A percentile compares a stretch with the other conserved stretches of the same genome.
phyloP scores from a whole-genome alignment of 2,329 filamentous ascomycete genomes.

The Claviceps arundinis region DNA sequence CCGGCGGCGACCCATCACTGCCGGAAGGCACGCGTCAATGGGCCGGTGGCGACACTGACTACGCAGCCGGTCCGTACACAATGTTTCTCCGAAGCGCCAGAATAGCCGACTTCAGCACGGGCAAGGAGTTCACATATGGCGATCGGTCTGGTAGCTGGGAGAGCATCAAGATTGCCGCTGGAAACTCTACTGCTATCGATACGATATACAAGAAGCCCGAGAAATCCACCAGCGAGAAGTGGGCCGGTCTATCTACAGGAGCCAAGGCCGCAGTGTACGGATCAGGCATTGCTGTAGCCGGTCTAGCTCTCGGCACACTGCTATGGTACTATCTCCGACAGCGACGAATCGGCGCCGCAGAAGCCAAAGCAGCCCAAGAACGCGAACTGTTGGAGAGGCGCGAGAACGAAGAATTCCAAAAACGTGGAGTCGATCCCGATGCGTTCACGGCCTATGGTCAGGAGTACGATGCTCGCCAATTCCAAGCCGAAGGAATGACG shows the following conservation, averaged over 20 bases:
- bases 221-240: conserved; percentile 38
- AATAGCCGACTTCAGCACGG: conserved; percentile 45
- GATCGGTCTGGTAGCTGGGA: conserved; percentile 48
- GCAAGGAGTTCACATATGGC: conserved; percentile 51
- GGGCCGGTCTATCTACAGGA: conserved; percentile 33
- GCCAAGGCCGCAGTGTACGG: conserved; percentile 42
- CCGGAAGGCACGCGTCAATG: conserved; percentile 48
- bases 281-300: conserved; percentile 28
- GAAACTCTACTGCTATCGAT: conserved; percentile 42
- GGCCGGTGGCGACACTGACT: conserved; percentile 60
- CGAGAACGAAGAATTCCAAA: conserved; percentile 37
- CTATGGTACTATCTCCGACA: conserved; percentile 43
- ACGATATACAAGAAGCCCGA: conserved; percentile 26
- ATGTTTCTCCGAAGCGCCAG: conserved; percentile 56
- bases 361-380: conserved; percentile 34
- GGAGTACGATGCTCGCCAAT: conserved; percentile 10
- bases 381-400: conserved; percentile 32
- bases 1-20: conserved; percentile 44
- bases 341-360: conserved; percentile 35
- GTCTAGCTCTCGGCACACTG: conserved; percentile 26
- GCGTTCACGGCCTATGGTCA: conserved; percentile 20
- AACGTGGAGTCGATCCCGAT: conserved; percentile 35
- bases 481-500: conserved; percentile 6
- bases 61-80: conserved; percentile 50
- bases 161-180: conserved; percentile 45